A percentile compares a stretch with the other conserved stretches of the same genome.
phyloP scores from a whole-genome alignment of 2,329 filamentous ascomycete genomes.

The Colletotrichum theobromicola region DNA sequence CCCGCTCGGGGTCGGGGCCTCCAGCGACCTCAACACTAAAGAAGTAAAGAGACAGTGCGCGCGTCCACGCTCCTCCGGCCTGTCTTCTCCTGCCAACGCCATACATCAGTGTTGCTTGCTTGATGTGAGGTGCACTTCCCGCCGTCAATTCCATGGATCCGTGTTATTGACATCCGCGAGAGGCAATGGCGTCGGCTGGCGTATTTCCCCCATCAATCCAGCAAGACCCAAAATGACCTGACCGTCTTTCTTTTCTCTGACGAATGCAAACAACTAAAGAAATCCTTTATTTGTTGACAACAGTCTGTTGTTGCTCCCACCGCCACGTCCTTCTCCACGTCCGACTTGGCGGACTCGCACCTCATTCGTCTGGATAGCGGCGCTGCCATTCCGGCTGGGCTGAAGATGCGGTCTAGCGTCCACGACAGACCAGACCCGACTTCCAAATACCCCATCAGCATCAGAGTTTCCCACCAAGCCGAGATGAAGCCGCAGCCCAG shows the following conservation, averaged over 20 bases:
- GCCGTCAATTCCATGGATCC: background rate
- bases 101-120: background rate
- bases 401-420: background rate
- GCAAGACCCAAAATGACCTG: background rate
- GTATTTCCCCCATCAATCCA: background rate
- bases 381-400: slow-evolving; percentile 1
- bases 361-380: slow-evolving; percentile 7
- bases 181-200: background rate
- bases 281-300: background rate
- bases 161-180: background rate
- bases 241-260: background rate
- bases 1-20: background rate
- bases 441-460: background rate
- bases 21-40: background rate
- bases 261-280: slow-evolving; percentile 5
- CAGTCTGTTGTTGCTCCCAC: background rate
- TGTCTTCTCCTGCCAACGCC: background rate
- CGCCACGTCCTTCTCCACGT: background rate
- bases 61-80: background rate
- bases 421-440: background rate
- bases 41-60: background rate
- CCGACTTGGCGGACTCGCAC: background rate
- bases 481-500: background rate
- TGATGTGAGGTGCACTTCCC: background rate
- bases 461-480: background rate